Conservation (phyloP, 208 protist species). For the Leishmania aethiopica region DNA sequence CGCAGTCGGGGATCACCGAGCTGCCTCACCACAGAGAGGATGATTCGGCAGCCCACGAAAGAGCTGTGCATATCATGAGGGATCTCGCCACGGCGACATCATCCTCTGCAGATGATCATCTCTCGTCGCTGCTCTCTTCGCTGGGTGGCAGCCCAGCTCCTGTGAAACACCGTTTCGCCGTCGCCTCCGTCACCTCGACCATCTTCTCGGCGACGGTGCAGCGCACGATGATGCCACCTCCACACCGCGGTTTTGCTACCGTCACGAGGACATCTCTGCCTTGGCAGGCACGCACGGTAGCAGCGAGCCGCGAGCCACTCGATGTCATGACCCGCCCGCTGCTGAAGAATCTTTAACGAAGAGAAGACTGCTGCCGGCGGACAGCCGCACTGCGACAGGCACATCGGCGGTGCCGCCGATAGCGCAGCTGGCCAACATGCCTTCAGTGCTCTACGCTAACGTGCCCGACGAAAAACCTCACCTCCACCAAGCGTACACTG, state of each 20-base stretch:
- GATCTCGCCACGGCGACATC: neutral
- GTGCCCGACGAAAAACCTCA: neutral
- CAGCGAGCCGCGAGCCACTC: neutral
- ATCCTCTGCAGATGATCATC: neutral
- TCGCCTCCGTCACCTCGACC: slow-evolving; percentile 1
- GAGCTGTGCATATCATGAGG: neutral
- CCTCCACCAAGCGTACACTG: neutral
- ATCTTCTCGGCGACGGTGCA: neutral
- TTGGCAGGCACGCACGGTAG: neutral
- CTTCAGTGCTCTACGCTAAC: neutral
- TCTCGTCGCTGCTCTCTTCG: slow-evolving; percentile 3
- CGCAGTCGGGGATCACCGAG: neutral
- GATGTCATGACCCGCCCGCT: neutral
- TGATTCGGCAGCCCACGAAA: neutral
- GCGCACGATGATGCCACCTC: neutral
- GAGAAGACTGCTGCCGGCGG: neutral
- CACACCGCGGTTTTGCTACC: neutral
- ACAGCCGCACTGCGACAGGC: neutral
- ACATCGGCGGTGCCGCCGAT: neutral
- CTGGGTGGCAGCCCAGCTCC: neutral
- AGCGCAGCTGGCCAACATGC: neutral
- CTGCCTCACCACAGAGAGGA: neutral
- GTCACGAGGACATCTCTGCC: neutral
- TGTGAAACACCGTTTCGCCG: neutral
- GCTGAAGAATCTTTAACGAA: neutral